These are phyloP conservation scores for Fraxinus velutina DNA, from an alignment of 305 asterid genomes.

Conservation along the genomic window DNA sequence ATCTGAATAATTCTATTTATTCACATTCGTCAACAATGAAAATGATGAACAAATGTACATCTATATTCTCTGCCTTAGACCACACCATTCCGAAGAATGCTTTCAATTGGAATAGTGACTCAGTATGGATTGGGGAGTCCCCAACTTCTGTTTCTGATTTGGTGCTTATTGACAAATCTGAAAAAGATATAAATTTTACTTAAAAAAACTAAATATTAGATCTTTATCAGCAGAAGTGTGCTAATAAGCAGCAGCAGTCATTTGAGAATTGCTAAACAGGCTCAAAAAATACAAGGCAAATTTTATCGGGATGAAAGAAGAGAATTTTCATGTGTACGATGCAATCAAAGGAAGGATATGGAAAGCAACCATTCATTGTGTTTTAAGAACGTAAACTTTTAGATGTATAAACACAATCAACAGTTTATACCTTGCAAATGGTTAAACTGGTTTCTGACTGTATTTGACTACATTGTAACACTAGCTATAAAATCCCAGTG, in stretches of 20 bases:
- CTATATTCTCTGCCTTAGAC: background rate
- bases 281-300: background rate
- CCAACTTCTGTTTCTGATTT: background rate
- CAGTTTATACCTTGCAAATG: background rate
- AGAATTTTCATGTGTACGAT: background rate
- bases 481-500: conserved; percentile 24
- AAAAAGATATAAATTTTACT: background rate
- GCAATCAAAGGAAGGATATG: background rate
- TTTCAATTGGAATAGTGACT: background rate
- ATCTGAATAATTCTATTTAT: background rate
- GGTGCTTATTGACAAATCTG: background rate
- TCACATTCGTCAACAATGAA: background rate
- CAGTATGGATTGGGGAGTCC: background rate
- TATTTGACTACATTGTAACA: background rate
- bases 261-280: background rate
- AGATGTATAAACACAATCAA: background rate
- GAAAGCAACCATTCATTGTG: background rate
- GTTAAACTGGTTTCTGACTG: background rate
- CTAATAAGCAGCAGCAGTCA: background rate
- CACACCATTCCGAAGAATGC: background rate
- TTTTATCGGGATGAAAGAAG: background rate
- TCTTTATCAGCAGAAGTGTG: background rate
- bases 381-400: background rate
- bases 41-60: background rate
- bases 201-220: background rate